phyloP scores from a whole-genome alignment of 108 stramenopile species.

The Skeletonema tropicum region DNA sequence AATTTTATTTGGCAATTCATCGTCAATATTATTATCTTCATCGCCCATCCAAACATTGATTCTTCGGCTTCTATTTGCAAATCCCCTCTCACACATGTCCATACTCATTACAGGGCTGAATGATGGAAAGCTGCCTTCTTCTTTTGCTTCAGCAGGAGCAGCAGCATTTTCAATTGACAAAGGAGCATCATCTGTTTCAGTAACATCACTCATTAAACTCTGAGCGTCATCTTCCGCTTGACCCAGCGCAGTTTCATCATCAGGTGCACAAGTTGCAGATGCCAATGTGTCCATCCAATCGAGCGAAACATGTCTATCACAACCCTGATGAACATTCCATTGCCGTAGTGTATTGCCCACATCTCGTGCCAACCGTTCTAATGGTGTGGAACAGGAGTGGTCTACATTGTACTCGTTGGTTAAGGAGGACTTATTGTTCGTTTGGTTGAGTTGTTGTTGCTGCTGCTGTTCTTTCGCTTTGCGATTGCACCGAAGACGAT shows the following conservation, averaged over 20 bases:
- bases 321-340: constrained; percentile 81
- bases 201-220: constrained; percentile 5
- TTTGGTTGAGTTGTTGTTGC: background rate
- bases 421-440: background rate
- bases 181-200: background rate
- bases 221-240: too few relatives aligned
- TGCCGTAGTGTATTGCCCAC: constrained; percentile 73
- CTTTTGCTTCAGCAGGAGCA: background rate
- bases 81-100: constrained; percentile 37
- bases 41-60: constrained; percentile 29
- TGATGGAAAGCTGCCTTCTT: background rate
- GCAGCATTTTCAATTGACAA: background rate
- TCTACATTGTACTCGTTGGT: constrained; percentile 83
- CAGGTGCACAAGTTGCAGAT: background rate
- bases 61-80: constrained; percentile 21
- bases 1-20: constrained; percentile 3
- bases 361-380: constrained; percentile 83
- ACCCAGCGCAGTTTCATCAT: background rate
- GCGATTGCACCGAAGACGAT: background rate
- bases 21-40: background rate
- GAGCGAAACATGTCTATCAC: constrained; percentile 75
- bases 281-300: constrained; percentile 32
- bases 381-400: constrained; percentile 81
- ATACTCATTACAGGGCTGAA: constrained; percentile 32
- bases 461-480: background rate